Evolutionary conservation across 345 rosid genomes (phyloP).

Genomic region (Populus pruinosa): DNA sequence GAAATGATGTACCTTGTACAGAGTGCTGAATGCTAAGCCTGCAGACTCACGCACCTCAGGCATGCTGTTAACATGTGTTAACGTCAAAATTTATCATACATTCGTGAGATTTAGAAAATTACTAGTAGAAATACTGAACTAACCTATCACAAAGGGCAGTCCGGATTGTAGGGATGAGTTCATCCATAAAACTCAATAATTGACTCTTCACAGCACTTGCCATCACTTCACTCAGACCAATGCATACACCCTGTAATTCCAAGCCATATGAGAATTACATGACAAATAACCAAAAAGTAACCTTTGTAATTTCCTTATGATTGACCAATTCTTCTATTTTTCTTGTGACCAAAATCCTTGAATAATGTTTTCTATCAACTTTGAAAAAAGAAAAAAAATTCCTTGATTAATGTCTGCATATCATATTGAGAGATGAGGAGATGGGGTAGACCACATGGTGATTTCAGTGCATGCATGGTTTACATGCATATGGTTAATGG

Average conservation of each 20-base stretch:
- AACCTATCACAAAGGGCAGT: constrained; percentile 97
- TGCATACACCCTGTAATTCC: constrained; percentile 82
- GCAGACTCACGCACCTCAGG: constrained; percentile 97
- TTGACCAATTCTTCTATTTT: too few species aligned
- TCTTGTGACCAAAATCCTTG: too few species aligned
- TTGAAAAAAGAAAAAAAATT: too few species aligned
- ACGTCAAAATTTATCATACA: constrained; percentile 1
- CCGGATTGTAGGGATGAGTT: constrained; percentile 89
- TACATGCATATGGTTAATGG: too few species aligned
- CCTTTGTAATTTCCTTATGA: too few species aligned
- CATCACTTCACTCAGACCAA: constrained; percentile 98
- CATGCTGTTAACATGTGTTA: constrained; percentile 36
- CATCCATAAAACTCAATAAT: constrained; percentile 86
- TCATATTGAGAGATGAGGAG: too few species aligned
- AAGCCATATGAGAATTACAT: constrained; percentile 11
- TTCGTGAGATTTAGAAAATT: constrained; percentile 1
- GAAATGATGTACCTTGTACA: constrained; percentile 66
- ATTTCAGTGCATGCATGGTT: too few species aligned
- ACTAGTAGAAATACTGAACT: constrained; percentile 4
- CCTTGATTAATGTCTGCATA: too few species aligned
- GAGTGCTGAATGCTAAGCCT: constrained; percentile 93
- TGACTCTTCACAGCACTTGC: constrained; percentile 95
- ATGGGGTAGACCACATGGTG: too few species aligned
- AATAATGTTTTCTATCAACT: too few species aligned
- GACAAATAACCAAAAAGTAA: not conserved